Conservation (phyloP, 2,329 filamentous ascomycete species). For the Paecilomyces formosus region DNA sequence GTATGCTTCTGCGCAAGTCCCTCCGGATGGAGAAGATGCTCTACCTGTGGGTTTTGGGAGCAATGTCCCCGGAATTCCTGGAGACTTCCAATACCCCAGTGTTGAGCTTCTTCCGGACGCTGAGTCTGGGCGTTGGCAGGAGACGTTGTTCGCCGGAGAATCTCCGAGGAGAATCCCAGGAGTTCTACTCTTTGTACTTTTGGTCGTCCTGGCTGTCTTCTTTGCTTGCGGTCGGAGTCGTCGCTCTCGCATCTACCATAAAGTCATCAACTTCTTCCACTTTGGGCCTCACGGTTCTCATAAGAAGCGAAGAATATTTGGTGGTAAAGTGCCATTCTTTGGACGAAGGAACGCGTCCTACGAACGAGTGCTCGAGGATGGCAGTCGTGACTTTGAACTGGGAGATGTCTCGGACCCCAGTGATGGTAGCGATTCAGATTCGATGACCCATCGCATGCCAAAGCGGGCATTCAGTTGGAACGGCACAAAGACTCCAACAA, state of each 20-base stretch:
- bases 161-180: constrained; percentile 64
- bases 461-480: constrained; percentile 26
- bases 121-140: constrained; percentile 49
- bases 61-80: constrained; percentile 61
- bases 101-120: constrained; percentile 26
- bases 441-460: constrained; percentile 52
- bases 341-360: constrained; percentile 48
- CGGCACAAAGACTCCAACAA: constrained; percentile 20
- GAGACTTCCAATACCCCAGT: constrained; percentile 74
- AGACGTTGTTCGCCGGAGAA: constrained; percentile 57
- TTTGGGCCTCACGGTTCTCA: constrained; percentile 24
- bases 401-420: constrained; percentile 50
- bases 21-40: constrained; percentile 50
- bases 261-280: constrained; percentile 36
- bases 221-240: constrained; percentile 75
- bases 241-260: constrained; percentile 54
- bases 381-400: constrained; percentile 68
- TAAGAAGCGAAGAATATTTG: constrained; percentile 56
- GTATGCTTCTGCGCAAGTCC: constrained; percentile 84
- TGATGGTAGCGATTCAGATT: constrained; percentile 49
- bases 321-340: constrained; percentile 38
- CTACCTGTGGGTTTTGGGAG: constrained; percentile 88
- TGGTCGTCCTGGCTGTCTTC: constrained; percentile 62
- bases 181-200: constrained; percentile 67
- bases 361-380: constrained; percentile 80